Conservation (phyloP, 192 early-diverging fungal genomes). For the Geranomyces michiganensis region DNA sequence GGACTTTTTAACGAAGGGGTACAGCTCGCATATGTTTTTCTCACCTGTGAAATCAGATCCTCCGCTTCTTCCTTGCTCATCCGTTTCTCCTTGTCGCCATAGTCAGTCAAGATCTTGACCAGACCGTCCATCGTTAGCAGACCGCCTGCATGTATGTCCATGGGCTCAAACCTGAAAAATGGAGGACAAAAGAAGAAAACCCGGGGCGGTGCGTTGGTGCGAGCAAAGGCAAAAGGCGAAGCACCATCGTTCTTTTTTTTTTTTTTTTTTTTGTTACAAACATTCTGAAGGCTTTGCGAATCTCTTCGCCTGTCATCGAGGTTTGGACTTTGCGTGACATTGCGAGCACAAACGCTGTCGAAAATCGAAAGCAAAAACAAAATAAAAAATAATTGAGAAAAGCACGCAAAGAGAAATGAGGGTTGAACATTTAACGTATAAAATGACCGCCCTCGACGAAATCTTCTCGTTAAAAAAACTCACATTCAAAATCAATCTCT, state of each 20-base stretch:
- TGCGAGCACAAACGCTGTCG: conserved; percentile 52
- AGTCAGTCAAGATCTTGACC: conserved; percentile 48
- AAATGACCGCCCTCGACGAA: neutral
- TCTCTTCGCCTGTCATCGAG: conserved; percentile 47
- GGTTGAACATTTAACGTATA: too few relatives aligned
- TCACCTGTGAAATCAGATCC: conserved; percentile 50
- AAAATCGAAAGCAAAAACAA: too few relatives aligned
- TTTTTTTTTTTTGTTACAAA: too few relatives aligned
- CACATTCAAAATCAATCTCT: conserved; percentile 64
- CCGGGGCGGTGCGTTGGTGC: too few relatives aligned
- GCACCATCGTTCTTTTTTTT: neutral
- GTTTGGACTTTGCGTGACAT: conserved; percentile 59
- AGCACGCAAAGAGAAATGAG: too few relatives aligned
- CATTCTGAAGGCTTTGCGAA: conserved; percentile 48
- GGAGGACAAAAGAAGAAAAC: neutral
- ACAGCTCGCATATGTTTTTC: neutral
- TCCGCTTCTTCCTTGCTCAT: conserved; percentile 49
- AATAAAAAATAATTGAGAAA: too few relatives aligned
- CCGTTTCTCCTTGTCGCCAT: conserved; percentile 46
- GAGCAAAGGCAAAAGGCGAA: too few relatives aligned
- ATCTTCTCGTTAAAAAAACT: neutral
- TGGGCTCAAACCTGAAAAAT: conserved; percentile 37
- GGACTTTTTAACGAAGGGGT: neutral
- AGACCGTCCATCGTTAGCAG: conserved; percentile 38
- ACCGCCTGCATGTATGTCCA: conserved; percentile 15